Evolutionary conservation across 2,329 filamentous ascomycete genomes (phyloP), one percentile per base, ranked within the genome.

Genomic region (Ilyonectria sp.): DNA sequence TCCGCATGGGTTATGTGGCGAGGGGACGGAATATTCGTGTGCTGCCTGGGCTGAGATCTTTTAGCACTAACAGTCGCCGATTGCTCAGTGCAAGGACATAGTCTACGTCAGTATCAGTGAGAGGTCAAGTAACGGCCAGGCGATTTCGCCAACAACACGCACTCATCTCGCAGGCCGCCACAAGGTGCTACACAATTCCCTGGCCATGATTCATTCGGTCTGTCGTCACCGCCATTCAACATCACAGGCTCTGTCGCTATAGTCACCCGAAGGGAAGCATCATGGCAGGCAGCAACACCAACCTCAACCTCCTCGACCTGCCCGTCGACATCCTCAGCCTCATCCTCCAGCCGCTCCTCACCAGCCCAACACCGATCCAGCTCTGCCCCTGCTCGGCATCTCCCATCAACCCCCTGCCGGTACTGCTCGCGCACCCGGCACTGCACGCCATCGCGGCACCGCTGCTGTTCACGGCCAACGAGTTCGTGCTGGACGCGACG

Each of bases 341-440:
- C 52, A 78, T 81, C 44, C 69, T 80, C 4, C 60, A 63, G 5
- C 77, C 76, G 6, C 75, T 80, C 19, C 69, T 81, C 46, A 76
- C 69, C 15, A 70, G 75, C 13, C 62, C 67, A 10, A 49, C 60
- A 3, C 60, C 65, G 13, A 75, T 80, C 46, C 52, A 69, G 5
- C 69, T 80, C 21, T 80, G 79, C 35, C 75, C 77, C 23, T 80
- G 78, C 58, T 64, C 72, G 8, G 53, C 57, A 6, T 63, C 65
- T 17, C 69, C 74, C 44, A 63, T 75, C 55, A 64, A 74, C 60
- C 74, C 76, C 3, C 61, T 79, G 17, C 62, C 76, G 8, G 68
- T 81, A 11, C 73, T 81, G 29, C 79, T 81, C 56, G 71, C 71
- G 23, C 79, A 81, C 46, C 78, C 79, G 9, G 71, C 76, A 10